Evolutionary conservation across 2,329 filamentous ascomycete species (phyloP), one percentile per base, ranked within the genome.

Genomic region (Trichoderma simmonsii): DNA sequence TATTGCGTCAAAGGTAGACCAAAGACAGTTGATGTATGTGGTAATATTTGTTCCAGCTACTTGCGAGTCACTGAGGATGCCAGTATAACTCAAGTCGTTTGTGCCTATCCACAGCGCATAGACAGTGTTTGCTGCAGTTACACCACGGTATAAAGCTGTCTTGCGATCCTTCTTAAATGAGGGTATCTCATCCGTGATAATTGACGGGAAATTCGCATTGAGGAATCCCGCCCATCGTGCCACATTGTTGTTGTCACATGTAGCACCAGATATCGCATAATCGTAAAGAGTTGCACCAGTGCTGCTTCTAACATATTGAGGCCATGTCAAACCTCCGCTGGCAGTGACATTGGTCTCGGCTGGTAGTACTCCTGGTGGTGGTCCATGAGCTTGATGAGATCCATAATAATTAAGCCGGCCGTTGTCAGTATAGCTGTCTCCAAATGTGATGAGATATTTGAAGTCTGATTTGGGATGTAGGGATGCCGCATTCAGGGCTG

Each of bases 41-140:
- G 85, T 83, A 7, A 94, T 85, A 2, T 87, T 90, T 28, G 88
- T 89, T 15, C 86, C 87, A 0, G 82, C 76, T 4, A 85, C 80
- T 78, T 93, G 90, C 24, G 84, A 85, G 78, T 93, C 91, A 4
- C 86, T 89, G 36, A 95, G 79, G 78, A 94, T 91, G 11, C 87
- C 91, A 64, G 85, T 80, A 70, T 83, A 85, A 28, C 92, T 92
- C 12, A 95, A 83, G 77, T 95, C 93, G 78, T 95, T 95, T 30
- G 92, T 94, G 4, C 93, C 93, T 76, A 95, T 94, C 91, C 91
- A 95, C 69, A 95, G 86, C 1, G 89, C 86, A 77, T 94, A 95
- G 2, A 93, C 89, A 0, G 92, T 93, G 73, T 90, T 89, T 34
- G 87, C 80, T 1, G 85, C 76, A 3, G 83, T 85, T 56, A 85